A percentile compares a stretch with the other conserved stretches of the same genome.
Conservation (phyloP, 1,284 basidiomycete genomes). For the Irpex rosettiformis region DNA sequence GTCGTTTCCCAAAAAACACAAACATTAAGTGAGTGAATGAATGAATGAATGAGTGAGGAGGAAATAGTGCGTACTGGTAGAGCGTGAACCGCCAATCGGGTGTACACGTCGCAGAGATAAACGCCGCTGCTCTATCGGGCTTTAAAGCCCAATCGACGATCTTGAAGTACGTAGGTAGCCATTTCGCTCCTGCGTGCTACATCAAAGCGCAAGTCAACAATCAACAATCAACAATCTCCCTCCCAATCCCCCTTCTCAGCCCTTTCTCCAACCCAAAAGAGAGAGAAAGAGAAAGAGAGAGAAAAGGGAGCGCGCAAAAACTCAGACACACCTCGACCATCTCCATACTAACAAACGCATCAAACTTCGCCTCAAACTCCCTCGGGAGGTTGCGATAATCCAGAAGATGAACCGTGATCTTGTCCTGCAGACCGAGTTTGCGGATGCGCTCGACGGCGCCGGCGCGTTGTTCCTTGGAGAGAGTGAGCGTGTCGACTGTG, state of each 20-base stretch:
- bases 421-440: conserved; percentile 32
- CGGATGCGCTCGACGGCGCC: conserved; percentile 41
- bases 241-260: too few species aligned
- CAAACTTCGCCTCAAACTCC: conserved; percentile 36
- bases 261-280: too few species aligned
- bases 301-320: too few species aligned
- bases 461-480: conserved; percentile 44
- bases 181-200: conserved; percentile 15
- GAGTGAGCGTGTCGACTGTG: conserved; percentile 45
- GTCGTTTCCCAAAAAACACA: too few species aligned
- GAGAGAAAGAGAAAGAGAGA: too few species aligned
- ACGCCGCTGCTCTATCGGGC: conserved; percentile 33
- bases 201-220: not conserved
- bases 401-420: conserved; percentile 43
- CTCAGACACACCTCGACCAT: conserved; percentile 50
- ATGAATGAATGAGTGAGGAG: not conserved
- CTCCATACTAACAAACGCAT: conserved; percentile 45
- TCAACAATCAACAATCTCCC: too few species aligned
- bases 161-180: conserved; percentile 27
- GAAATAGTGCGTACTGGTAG: conserved; percentile 21
- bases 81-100: conserved; percentile 36
- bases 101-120: conserved; percentile 50
- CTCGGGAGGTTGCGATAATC: conserved; percentile 40
- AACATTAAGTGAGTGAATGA: not conserved
- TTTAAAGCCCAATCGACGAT: conserved; percentile 44